phyloP scores from a whole-genome alignment of 202 grass and related monocot genomes.

The Setaria italica region DNA sequence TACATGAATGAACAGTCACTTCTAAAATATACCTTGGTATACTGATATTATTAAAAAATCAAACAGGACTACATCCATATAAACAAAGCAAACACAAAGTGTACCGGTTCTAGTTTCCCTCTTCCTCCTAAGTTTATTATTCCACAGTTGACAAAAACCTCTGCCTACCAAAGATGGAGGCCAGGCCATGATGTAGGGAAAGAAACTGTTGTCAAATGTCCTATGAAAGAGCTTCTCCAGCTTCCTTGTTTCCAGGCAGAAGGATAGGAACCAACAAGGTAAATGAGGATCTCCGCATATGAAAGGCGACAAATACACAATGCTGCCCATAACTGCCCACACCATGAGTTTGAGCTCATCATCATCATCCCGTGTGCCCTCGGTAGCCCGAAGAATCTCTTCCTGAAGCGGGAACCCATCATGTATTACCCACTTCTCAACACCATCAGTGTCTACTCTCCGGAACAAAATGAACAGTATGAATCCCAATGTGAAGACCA shows the following conservation, averaged over 20 bases:
- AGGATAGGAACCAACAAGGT: slow-evolving; percentile 5
- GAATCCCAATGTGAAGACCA: not conserved
- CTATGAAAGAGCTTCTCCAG: slow-evolving; percentile 13
- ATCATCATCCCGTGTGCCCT: not conserved
- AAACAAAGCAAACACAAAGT: not conserved
- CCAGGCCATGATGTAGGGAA: slow-evolving; percentile 37
- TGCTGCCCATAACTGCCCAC: not conserved
- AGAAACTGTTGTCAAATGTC: not conserved
- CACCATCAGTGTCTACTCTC: not conserved
- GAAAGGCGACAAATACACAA: slow-evolving; percentile 11
- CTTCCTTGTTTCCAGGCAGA: slow-evolving; percentile 29
- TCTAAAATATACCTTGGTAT: not conserved
- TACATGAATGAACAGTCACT: not conserved
- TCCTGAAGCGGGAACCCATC: not conserved
- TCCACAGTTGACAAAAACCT: not conserved
- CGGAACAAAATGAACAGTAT: not conserved
- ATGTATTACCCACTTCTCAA: not conserved
- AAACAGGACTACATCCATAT: not conserved
- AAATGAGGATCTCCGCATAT: not conserved
- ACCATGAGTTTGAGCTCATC: not conserved
- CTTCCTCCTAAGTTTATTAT: not conserved
- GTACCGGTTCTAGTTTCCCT: not conserved
- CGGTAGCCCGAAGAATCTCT: not conserved
- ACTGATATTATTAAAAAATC: not conserved
- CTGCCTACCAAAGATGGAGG: slow-evolving; percentile 7